Percentiles rank a stretch among this genome's conserved stretches.
phyloP scores from a whole-genome alignment of 768 basidiomycete species.

The Mycena vitilis region DNA sequence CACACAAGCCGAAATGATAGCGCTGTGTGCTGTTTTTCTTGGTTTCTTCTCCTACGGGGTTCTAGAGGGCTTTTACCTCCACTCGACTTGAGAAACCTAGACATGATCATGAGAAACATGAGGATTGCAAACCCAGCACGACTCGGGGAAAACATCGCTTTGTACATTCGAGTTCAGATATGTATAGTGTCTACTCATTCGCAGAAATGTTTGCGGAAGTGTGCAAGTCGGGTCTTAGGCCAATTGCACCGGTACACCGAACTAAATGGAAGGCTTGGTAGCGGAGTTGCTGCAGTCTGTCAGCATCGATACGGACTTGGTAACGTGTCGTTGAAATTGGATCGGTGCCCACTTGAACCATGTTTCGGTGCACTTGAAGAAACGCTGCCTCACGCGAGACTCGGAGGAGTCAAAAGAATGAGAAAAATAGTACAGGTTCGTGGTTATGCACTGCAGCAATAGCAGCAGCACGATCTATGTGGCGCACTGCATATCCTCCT shows the following conservation, averaged over 20 bases:
- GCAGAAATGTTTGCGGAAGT: too few relatives aligned
- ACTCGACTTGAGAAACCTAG: too few relatives aligned
- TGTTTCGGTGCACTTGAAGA: not conserved
- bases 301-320: not conserved
- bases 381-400: not conserved
- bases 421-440: not conserved
- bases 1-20: conserved; percentile 49
- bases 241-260: too few relatives aligned
- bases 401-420: not conserved
- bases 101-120: too few relatives aligned
- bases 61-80: too few relatives aligned
- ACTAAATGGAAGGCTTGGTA: not conserved
- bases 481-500: conserved; percentile 21
- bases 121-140: too few relatives aligned
- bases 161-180: too few relatives aligned
- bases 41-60: not conserved
- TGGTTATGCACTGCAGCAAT: not conserved
- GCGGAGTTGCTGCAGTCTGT: conserved; percentile 1
- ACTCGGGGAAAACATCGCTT: too few relatives aligned
- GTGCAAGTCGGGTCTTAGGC: too few relatives aligned
- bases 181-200: too few relatives aligned
- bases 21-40: not conserved
- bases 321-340: not conserved
- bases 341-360: not conserved
- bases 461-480: not conserved